These are phyloP conservation scores for Luzula sylvatica DNA, from an alignment of 176 grass and related monocot genomes.

Conservation along the genomic window DNA sequence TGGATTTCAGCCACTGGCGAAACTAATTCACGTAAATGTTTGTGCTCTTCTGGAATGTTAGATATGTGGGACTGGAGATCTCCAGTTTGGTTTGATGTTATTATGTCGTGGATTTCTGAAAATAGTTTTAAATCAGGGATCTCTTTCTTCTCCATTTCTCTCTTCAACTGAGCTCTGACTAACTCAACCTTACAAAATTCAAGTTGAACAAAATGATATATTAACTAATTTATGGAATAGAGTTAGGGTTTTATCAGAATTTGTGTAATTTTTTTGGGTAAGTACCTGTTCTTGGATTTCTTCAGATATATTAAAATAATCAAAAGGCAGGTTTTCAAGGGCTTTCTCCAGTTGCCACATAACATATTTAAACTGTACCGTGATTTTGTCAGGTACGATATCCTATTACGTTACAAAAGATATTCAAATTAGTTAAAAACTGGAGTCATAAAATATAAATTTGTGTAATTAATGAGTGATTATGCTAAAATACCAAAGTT, in stretches of 20 bases:
- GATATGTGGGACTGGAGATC: conserved; percentile 25
- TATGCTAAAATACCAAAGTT: too few species aligned
- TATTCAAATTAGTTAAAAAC: conserved; percentile 14
- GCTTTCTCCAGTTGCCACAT: conserved; percentile 72
- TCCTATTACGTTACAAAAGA: conserved; percentile 33
- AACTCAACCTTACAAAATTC: conserved; percentile 62
- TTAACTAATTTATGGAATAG: neutral
- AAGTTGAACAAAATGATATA: conserved; percentile 18
- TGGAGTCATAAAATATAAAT: neutral
- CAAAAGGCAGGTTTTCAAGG: conserved; percentile 51
- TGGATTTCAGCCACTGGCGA: conserved; percentile 54
- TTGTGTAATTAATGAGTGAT: neutral
- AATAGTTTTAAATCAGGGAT: conserved; percentile 44
- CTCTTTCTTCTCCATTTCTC: conserved; percentile 71
- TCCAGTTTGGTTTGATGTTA: conserved; percentile 22
- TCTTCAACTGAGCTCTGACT: conserved; percentile 68
- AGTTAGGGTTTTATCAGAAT: neutral
- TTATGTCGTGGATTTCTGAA: conserved; percentile 56
- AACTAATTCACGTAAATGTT: conserved; percentile 37
- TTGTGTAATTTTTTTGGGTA: conserved; percentile 1
- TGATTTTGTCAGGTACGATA: conserved; percentile 31
- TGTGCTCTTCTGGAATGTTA: conserved; percentile 27
- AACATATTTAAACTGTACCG: conserved; percentile 66
- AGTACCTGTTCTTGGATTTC: conserved; percentile 99
- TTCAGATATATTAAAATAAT: conserved; percentile 77